phyloP scores from a whole-genome alignment of 345 rosid species.

The Xanthoceras sorbifolium region DNA sequence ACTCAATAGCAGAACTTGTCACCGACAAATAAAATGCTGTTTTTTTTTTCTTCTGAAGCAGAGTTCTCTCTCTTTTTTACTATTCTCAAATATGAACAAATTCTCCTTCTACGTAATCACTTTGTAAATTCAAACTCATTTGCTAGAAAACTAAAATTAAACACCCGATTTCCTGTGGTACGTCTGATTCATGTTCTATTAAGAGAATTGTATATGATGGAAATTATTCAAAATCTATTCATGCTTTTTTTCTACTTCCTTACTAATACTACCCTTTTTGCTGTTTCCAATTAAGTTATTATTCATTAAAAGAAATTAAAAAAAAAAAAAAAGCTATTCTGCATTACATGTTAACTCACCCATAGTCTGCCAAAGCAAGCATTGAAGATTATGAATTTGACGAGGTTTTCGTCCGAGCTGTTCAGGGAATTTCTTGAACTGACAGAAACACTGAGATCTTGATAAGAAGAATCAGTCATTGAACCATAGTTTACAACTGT shows the following conservation, averaged over 20 bases:
- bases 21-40: neutral
- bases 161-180: neutral
- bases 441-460: slow-evolving; percentile 52
- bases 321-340: neutral
- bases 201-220: neutral
- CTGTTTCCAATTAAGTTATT: neutral
- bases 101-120: neutral
- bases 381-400: slow-evolving; percentile 50
- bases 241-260: neutral
- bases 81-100: neutral
- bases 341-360: slow-evolving; percentile 47
- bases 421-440: slow-evolving; percentile 48
- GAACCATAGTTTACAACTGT: slow-evolving; percentile 55
- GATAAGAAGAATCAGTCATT: slow-evolving; percentile 49
- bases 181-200: neutral
- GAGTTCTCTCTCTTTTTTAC: neutral
- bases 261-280: neutral
- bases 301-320: neutral
- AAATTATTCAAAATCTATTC: neutral
- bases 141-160: neutral
- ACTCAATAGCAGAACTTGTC: neutral
- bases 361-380: slow-evolving; percentile 54
- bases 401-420: slow-evolving; percentile 59
- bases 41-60: neutral
- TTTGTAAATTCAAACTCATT: neutral